These are phyloP conservation scores for Ceratobasidium sp. DNA, from an alignment of 1,284 basidiomycete genomes.

Conservation along the genomic window DNA sequence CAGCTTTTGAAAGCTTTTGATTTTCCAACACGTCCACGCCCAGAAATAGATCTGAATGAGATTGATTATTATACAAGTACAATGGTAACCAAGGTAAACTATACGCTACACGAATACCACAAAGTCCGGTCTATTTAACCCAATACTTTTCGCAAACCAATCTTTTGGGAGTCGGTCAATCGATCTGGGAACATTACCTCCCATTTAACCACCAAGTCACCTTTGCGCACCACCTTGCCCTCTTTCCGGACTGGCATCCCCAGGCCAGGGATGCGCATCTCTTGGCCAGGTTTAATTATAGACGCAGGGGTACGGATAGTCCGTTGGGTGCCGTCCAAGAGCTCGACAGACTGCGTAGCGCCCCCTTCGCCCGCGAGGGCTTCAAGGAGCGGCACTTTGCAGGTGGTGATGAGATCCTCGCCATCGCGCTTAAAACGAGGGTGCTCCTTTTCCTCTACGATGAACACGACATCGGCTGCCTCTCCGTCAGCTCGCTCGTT, in stretches of 20 bases:
- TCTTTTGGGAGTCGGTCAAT: slow-evolving; percentile 75
- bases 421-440: slow-evolving; percentile 74
- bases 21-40: background rate
- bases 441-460: slow-evolving; percentile 90
- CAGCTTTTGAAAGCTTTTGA: background rate
- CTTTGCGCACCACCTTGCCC: slow-evolving; percentile 71
- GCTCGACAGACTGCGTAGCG: slow-evolving; percentile 59
- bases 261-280: slow-evolving; percentile 72
- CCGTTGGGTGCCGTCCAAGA: slow-evolving; percentile 78
- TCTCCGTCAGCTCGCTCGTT: slow-evolving; percentile 76
- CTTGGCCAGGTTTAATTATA: slow-evolving; percentile 78
- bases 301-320: slow-evolving; percentile 67
- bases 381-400: slow-evolving; percentile 79
- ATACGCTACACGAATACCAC: slow-evolving; percentile 33
- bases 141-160: slow-evolving; percentile 74
- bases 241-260: slow-evolving; percentile 92
- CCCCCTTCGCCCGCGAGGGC: slow-evolving; percentile 68
- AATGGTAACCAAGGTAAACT: slow-evolving; percentile 1
- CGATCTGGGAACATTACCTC: slow-evolving; percentile 82
- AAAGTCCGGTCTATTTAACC: slow-evolving; percentile 49
- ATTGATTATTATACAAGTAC: slow-evolving; percentile 13
- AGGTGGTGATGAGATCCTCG: slow-evolving; percentile 71
- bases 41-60: slow-evolving; percentile 1
- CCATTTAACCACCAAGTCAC: slow-evolving; percentile 83
- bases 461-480: slow-evolving; percentile 83